Conservation (phyloP, 75 land plant species). For the Larix kaempferi region DNA sequence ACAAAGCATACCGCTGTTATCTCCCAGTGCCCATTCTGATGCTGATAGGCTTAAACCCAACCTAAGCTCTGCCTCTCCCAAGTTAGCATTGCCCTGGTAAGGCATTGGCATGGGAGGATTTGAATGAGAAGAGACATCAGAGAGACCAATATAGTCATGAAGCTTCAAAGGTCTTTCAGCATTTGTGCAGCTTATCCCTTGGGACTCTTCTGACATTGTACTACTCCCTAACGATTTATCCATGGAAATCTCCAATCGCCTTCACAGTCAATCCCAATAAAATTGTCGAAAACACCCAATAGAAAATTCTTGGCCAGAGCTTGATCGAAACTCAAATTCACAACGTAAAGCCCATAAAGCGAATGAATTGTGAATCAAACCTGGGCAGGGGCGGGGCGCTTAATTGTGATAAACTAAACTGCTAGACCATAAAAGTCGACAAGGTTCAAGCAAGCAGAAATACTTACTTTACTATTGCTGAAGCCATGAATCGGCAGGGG, state of each 20-base stretch:
- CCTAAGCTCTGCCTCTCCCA: slow-evolving; percentile 1
- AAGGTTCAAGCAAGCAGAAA: not conserved
- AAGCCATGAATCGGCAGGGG: not conserved
- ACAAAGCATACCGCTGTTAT: not conserved
- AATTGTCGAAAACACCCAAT: no score
- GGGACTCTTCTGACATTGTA: no score
- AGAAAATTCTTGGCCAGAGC: no score
- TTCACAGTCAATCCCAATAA: no score
- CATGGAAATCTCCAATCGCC: no score
- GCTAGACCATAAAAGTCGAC: not conserved
- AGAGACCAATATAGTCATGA: slow-evolving; percentile 39
- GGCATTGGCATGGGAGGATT: no score
- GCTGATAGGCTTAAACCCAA: not conserved
- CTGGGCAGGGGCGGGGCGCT: no score
- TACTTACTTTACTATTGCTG: not conserved
- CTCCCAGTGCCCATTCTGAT: not conserved
- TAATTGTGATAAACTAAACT: not conserved
- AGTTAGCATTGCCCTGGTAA: not conserved
- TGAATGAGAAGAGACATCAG: slow-evolving; percentile 21
- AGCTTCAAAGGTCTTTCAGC: slow-evolving; percentile 19
- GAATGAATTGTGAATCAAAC: no score
- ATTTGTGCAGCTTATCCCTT: not conserved
- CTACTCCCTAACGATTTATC: no score
- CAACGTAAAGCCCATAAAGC: no score
- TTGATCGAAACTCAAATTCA: no score